Base-by-base conservation (phyloP, 257 asterid genomes). In the Penstemon barbatus region DNA sequence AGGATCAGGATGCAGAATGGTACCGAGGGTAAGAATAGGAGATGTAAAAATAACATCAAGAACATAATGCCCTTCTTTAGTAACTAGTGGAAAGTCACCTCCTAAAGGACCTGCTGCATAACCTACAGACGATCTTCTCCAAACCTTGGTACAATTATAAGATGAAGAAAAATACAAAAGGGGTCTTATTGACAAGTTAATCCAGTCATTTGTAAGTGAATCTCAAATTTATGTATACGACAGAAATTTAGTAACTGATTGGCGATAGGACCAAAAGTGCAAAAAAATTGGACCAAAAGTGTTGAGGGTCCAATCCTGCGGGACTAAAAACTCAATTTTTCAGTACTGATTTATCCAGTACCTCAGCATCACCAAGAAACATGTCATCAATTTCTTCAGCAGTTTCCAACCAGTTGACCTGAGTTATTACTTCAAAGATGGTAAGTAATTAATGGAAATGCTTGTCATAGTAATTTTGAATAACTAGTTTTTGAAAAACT, bases 281-380 rank as follows among this genome's bases (percentile, higher is more conserved):
- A 57, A 7, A n/a, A 9, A 3, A 46, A 9, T 1, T 49, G 18
- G 33, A 9, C 54, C 7, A 0, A 10, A 9, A 9, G 15, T 9
- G 54, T 6, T 46, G 9, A 2, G 15, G 53, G 9, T 8, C 8
- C 15, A 15, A 9, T 48, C 7, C 13, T 8, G 12, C 7, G 11
- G 18, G n/a, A 11, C 13, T 15, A 10, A 13, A 46, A 7, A 46
- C 6, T 43, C 54, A 8, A 13, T 38, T 18, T 39, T 5, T 37
- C 25, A 65, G 41, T 52, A 54, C 36, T 54, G 66, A 55, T 57
- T n/a, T 38, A 52, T 19, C 13, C n/a, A 63, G 68, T 74, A 88
- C 96, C 96, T 89, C 96, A 18, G 94, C 96, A 83, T 89, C 96
- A 18, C 96, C 96, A 13, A 89, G 87, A 74, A 89, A 89, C 48